Base-by-base conservation (phyloP, 495 filamentous ascomycete species). In the Trypethelium eluteriae region DNA sequence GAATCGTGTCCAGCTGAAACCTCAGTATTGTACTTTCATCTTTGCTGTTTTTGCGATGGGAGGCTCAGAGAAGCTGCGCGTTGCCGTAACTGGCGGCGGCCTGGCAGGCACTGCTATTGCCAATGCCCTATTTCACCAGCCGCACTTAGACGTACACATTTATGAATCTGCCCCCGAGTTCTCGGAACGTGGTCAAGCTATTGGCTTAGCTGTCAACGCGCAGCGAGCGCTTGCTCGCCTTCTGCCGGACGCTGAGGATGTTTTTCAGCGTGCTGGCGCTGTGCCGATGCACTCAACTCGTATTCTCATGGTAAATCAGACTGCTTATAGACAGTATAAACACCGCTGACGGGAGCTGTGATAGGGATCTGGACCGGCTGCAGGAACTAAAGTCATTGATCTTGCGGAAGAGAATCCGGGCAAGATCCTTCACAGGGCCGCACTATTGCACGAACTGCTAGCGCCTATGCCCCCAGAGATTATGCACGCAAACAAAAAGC, bases 171-270 rank as follows among this genome's bases (percentile, higher is more conserved):
- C 80, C 0, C 62, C 71, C 4, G 68, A 69, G 0, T 82, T 86
- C 47, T 75, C 75, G 1, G 82, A 85, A 63, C 69, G 74, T 14
- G 68, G 72, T 3, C 70, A 70, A 12, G 73, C 71, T 35, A 62
- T 74, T 39, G 81, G 78, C 11, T 81, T 89, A 46, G 81, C 82
- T 0, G 81, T 84, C 41, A 88, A 88, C 71, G 79, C 85, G 7
- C 74, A 81, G 4, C 75, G 79, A 2, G 85, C 85, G 0, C 84
- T 89, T 80, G 69, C 72, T 4, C 50, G 81, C 9, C 79, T 86
- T 62, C 78, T 83, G 41, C 77, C 78, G 9, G 70, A 74, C 1
- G 79, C 87, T 57, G 68, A 76, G 62, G 73, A 76, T 9, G 79
- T 74, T 9, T 7, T 36, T 5, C 7, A 59, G 7, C 53, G 18